Percentiles rank a stretch among this genome's conserved stretches.
Conservation (phyloP, 495 filamentous ascomycete species). For the Jackrogersella multiformis region DNA sequence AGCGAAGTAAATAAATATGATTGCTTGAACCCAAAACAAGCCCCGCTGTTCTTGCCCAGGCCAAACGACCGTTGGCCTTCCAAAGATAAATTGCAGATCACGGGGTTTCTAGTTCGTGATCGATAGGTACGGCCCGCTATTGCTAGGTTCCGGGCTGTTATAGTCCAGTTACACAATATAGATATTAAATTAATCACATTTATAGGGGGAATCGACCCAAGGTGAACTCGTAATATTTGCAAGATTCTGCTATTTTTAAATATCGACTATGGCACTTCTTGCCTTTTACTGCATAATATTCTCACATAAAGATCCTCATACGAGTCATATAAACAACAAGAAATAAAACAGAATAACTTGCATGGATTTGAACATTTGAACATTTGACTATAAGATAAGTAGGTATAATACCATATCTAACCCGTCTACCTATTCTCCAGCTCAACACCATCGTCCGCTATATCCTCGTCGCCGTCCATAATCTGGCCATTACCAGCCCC, state of each 20-base stretch:
- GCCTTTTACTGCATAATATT: too few relatives aligned
- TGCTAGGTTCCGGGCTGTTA: neutral
- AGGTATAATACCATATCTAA: neutral
- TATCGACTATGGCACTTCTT: too few relatives aligned
- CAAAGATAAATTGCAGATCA: neutral
- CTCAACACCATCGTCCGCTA: slow-evolving; percentile 65
- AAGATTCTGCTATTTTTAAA: too few relatives aligned
- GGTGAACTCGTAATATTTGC: too few relatives aligned
- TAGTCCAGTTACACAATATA: neutral
- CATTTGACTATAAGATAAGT: neutral
- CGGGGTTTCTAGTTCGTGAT: neutral
- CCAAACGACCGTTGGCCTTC: neutral
- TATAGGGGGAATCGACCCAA: neutral
- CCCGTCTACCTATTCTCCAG: slow-evolving; percentile 57
- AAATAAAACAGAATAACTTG: neutral
- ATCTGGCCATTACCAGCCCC: slow-evolving; percentile 54
- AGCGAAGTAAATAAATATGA: neutral
- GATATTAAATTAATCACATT: neutral
- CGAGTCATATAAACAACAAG: too few relatives aligned
- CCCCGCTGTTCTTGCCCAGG: neutral
- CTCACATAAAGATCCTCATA: too few relatives aligned
- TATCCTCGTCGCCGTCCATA: slow-evolving; percentile 72
- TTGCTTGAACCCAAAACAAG: neutral
- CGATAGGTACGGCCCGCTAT: neutral
- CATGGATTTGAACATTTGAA: too few relatives aligned